Evolutionary conservation across 345 rosid genomes (phyloP).

Genomic region (Linum trigynum): DNA sequence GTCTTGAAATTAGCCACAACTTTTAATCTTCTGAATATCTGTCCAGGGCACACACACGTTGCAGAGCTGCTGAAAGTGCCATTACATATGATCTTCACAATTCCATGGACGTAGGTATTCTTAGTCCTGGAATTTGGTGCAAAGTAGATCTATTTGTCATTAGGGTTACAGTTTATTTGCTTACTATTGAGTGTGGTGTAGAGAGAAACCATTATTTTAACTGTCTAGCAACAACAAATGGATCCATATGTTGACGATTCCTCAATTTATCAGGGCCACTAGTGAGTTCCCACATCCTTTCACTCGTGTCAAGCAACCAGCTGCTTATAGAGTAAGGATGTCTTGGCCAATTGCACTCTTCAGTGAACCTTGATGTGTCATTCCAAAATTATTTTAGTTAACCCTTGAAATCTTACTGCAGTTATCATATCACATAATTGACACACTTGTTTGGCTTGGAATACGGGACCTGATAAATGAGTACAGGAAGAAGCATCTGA

Average conservation of each 20-base stretch:
- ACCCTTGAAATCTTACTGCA: slow-evolving; percentile 13
- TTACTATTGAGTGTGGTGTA: background rate
- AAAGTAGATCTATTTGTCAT: background rate
- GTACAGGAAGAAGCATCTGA: slow-evolving; percentile 39
- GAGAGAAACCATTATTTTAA: background rate
- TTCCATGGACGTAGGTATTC: slow-evolving; percentile 54
- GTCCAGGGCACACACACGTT: slow-evolving; percentile 47
- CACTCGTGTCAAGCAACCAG: slow-evolving; percentile 41
- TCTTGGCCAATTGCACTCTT: background rate
- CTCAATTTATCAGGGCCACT: slow-evolving; percentile 31
- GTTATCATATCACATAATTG: slow-evolving; percentile 52
- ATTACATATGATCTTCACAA: slow-evolving; percentile 45
- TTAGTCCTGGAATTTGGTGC: background rate
- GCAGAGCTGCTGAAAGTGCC: slow-evolving; percentile 40
- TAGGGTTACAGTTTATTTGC: background rate
- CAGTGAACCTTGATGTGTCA: background rate
- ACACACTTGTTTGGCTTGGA: slow-evolving; percentile 45
- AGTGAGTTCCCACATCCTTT: slow-evolving; percentile 52
- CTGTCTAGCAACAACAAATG: background rate
- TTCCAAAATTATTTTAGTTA: background rate
- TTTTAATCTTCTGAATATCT: slow-evolving; percentile 2
- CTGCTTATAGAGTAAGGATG: slow-evolving; percentile 37
- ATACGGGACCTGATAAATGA: slow-evolving; percentile 42
- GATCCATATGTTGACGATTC: slow-evolving; percentile 11
- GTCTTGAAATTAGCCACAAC: background rate